A percentile compares a stretch with the other conserved stretches of the same genome.
These are phyloP conservation scores for Margaritispora aquatica DNA, from an alignment of 495 filamentous ascomycete species.

Conservation along the genomic window DNA sequence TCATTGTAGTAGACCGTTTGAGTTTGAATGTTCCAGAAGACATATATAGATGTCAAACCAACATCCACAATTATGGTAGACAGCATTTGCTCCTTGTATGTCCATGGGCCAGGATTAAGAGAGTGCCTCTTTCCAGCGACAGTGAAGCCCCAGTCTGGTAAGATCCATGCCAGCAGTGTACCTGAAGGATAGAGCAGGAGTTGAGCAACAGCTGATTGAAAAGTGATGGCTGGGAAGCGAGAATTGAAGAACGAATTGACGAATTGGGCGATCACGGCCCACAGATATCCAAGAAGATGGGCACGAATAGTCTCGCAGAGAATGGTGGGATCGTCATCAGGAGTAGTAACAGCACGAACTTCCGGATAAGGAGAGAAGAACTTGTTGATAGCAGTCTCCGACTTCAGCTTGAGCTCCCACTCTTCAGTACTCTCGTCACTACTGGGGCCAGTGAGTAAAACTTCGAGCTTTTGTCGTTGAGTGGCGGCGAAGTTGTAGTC, in stretches of 20 bases:
- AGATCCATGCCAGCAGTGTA: neutral
- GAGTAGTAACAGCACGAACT: neutral
- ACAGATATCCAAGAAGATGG: neutral
- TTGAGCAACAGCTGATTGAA: neutral
- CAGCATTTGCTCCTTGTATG: conserved; percentile 1
- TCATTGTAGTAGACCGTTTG: neutral
- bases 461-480: neutral
- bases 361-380: conserved; percentile 3
- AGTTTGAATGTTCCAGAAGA: neutral
- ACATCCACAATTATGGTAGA: neutral
- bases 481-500: neutral
- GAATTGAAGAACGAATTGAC: neutral
- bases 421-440: neutral
- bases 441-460: neutral
- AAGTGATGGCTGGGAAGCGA: neutral
- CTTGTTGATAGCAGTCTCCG: neutral
- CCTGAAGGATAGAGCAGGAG: neutral
- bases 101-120: conserved; percentile 2
- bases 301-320: conserved; percentile 1
- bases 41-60: neutral
- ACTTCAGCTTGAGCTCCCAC: neutral
- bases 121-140: neutral
- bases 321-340: neutral
- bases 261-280: neutral
- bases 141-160: conserved; percentile 1